Evolutionary conservation across 495 filamentous ascomycete species (phyloP).

Genomic region (Extremus antarcticus): DNA sequence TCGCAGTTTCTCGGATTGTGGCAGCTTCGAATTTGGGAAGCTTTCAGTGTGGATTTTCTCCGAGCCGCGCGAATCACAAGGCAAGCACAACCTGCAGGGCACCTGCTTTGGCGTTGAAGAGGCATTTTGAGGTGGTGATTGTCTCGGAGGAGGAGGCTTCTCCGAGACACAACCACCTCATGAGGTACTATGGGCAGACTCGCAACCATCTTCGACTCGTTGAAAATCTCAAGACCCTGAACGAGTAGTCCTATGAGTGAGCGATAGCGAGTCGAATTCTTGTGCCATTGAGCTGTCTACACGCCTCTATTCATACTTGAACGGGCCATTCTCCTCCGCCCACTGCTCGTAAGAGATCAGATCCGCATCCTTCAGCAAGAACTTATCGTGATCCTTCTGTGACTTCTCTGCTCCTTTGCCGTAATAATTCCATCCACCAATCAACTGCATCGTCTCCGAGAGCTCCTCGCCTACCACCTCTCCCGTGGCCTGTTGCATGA

Average conservation of each 20-base stretch:
- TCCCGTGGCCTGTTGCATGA: constrained; percentile 1
- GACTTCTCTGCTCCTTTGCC: constrained; percentile 17
- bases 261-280: too few species aligned
- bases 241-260: too few species aligned
- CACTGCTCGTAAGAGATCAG: constrained; percentile 5
- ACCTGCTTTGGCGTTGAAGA: neutral
- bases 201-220: too few species aligned
- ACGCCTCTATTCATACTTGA: constrained; percentile 3
- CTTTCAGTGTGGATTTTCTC: too few species aligned
- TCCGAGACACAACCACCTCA: too few species aligned
- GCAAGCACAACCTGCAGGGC: neutral
- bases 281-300: too few species aligned
- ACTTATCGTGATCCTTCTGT: constrained; percentile 15
- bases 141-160: too few species aligned
- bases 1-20: neutral
- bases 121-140: too few species aligned
- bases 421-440: constrained; percentile 14
- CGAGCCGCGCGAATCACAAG: neutral
- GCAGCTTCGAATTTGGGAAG: too few species aligned
- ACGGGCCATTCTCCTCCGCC: constrained; percentile 15
- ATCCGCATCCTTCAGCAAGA: constrained; percentile 11
- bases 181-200: too few species aligned
- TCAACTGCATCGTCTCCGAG: constrained; percentile 13
- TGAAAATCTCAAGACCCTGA: too few species aligned
- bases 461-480: constrained; percentile 10